phyloP scores from a whole-genome alignment of 2,329 filamentous ascomycete species.

The Colletotrichum sp. region DNA sequence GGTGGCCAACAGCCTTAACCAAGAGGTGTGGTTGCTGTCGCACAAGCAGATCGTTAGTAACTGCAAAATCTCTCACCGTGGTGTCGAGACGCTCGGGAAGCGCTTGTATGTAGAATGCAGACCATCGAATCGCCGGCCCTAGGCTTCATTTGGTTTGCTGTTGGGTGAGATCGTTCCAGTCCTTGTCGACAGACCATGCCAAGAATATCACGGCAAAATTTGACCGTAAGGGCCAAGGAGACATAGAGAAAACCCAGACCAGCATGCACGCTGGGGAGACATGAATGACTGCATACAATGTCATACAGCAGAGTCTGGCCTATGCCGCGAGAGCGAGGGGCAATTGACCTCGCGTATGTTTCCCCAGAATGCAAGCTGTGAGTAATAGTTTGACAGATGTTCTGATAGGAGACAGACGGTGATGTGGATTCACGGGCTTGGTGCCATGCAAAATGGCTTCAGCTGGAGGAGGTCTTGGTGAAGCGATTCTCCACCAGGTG shows the following conservation, averaged over 20 bases:
- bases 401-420: background rate
- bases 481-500: conserved; percentile 7
- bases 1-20: background rate
- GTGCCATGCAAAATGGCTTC: background rate
- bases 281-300: background rate
- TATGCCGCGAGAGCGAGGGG: background rate
- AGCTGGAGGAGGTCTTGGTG: background rate
- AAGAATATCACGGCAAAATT: background rate
- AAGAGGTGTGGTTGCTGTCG: background rate
- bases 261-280: background rate
- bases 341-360: background rate
- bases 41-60: background rate
- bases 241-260: background rate
- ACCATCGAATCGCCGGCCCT: background rate
- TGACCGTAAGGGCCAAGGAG: background rate
- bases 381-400: conserved; percentile 12
- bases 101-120: background rate
- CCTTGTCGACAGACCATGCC: background rate
- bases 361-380: conserved; percentile 15
- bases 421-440: background rate
- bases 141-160: background rate
- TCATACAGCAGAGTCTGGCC: background rate
- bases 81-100: background rate
- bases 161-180: background rate
- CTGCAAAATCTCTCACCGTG: background rate